Base-by-base conservation (phyloP, 2,329 filamentous ascomycete genomes). In the Verticillium zaregamsianum region DNA sequence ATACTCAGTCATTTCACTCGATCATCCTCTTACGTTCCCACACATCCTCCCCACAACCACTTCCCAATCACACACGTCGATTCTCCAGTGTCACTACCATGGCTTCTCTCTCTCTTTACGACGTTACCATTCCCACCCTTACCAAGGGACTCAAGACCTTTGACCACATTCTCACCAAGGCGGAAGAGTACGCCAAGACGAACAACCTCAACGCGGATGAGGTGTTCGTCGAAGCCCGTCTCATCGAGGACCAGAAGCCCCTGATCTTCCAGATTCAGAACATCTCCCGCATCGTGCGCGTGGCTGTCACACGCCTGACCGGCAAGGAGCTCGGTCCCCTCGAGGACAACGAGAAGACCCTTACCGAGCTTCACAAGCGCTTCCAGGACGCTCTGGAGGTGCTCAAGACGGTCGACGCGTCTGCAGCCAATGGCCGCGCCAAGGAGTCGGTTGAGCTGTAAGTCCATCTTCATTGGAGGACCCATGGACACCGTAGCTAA, bases 211-310 rank as follows among this genome's bases (percentile, higher is more conserved):
- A 69, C 49, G 57, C 65, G 23, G 66, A 69, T 59, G 31, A 17
- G 23, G 59, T 31, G 54, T 70, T 71, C 57, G 65, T 68, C 57
- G 31, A 61, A 15, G 66, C 69, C 25, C 62, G 67, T 4, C 68
- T 78, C 2, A 49, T 62, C 52, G 67, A 70, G 2, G 76, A 77
- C 68, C 77, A 77, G 72, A 64, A 67, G 15, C 73, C 74, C 15
- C 68, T 79, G 23, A 64, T 58, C 39, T 74, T 74, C 67, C 75
- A 78, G 61, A 66, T 78, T 15, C 69, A 72, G 59, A 66, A 68
- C 33, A 69, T 68, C 8, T 70, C 70, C 59, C 70, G 71, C 64
- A 69, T 67, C 0, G 66, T 66, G 65, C 71, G 70, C 65, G 68
- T 69, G 59, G 62, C 65, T 45, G 49, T 77, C 37, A 64, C 66